Conservation (phyloP, 73 alveolate species). For the Paramecium octaurelia region DNA sequence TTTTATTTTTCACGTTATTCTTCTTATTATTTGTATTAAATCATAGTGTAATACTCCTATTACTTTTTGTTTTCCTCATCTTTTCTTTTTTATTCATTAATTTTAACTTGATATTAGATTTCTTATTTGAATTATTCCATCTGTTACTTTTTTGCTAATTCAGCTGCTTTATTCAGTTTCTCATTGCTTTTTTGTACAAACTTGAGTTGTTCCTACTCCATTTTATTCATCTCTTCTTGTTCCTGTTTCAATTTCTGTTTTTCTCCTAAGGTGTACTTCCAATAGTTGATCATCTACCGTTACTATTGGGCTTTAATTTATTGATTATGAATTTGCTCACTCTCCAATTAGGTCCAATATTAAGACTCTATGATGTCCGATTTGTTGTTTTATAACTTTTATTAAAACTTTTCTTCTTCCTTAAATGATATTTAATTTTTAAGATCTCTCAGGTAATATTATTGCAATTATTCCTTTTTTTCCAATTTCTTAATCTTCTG, state of each 20-base stretch:
- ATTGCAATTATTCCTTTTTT: background rate
- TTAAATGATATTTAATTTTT: background rate
- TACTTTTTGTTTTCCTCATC: background rate
- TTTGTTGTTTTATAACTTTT: background rate
- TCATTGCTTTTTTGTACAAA: background rate
- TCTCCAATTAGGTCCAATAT: background rate
- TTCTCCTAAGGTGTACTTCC: background rate
- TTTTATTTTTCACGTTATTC: background rate
- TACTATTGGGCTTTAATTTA: background rate
- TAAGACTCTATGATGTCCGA: background rate
- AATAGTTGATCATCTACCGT: background rate
- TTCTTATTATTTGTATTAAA: background rate
- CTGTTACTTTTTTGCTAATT: background rate
- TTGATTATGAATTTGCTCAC: background rate
- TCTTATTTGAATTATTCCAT: background rate
- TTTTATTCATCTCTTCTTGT: background rate
- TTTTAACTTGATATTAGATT: background rate
- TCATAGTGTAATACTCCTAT: background rate
- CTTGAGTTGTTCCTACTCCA: background rate
- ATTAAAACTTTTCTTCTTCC: background rate
- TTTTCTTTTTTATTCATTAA: background rate
- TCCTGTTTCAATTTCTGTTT: background rate
- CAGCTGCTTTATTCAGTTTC: background rate
- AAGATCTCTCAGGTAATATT: slow-evolving; percentile 2
- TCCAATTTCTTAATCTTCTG: background rate